phyloP scores from a whole-genome alignment of 352 stramenopile genomes.

The Pythium pyrilobum region DNA sequence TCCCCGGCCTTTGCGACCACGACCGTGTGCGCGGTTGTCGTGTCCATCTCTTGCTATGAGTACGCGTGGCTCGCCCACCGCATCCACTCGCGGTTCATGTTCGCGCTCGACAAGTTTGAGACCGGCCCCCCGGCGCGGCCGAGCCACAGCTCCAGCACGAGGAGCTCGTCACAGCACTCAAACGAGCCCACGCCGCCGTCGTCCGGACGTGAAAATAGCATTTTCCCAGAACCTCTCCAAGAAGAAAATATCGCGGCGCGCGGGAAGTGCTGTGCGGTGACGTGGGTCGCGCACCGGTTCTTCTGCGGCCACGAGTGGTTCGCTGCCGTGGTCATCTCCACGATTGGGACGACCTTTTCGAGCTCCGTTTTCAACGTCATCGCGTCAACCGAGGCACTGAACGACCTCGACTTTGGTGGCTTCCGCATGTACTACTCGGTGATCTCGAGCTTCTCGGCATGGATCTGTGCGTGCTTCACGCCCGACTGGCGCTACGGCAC shows the following conservation, averaged over 20 bases:
- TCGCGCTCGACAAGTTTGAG: slow-evolving; percentile 23
- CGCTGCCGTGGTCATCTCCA: slow-evolving; percentile 29
- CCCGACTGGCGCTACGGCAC: slow-evolving; percentile 43
- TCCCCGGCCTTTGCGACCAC: slow-evolving; percentile 66
- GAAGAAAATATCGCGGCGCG: slow-evolving; percentile 8
- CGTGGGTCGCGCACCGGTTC: neutral
- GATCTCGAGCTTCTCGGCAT: slow-evolving; percentile 34
- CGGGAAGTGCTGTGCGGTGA: slow-evolving; percentile 11
- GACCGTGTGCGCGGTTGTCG: slow-evolving; percentile 42
- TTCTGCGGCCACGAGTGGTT: slow-evolving; percentile 35
- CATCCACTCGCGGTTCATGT: slow-evolving; percentile 51
- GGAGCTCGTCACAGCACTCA: slow-evolving; percentile 2
- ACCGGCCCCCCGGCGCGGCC: neutral
- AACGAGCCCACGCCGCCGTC: slow-evolving; percentile 12
- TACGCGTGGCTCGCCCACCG: slow-evolving; percentile 68
- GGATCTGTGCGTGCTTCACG: slow-evolving; percentile 44
- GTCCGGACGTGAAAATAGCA: neutral
- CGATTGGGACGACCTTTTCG: slow-evolving; percentile 26
- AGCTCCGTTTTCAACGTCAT: slow-evolving; percentile 30
- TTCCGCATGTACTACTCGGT: slow-evolving; percentile 44
- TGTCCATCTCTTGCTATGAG: slow-evolving; percentile 63
- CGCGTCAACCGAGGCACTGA: slow-evolving; percentile 34
- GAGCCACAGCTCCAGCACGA: slow-evolving; percentile 8
- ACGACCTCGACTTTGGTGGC: slow-evolving; percentile 10
- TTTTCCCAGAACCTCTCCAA: neutral